Conservation (phyloP, 176 grass and related monocot species). For the Oryza glaberrima region DNA sequence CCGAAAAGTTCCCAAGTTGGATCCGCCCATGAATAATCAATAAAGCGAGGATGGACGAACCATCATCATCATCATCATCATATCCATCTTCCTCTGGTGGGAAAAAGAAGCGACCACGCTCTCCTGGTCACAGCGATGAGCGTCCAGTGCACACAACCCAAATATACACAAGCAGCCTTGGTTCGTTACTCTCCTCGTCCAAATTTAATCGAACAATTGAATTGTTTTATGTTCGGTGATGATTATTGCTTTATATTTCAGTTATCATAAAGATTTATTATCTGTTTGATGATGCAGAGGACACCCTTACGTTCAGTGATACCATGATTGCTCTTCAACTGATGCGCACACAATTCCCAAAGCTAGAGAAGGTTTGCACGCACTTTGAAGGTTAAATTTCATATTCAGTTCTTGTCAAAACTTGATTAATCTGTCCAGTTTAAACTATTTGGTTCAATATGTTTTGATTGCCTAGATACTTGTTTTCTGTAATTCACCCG, state of each 20-base stretch:
- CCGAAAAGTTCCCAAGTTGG: too few relatives aligned
- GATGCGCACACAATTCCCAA: conserved; percentile 85
- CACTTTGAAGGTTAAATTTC: neutral
- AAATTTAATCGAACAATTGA: neutral
- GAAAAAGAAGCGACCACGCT: conserved; percentile 37
- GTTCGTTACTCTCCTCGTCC: conserved; percentile 4
- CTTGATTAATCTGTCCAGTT: neutral
- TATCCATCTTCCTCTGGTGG: conserved; percentile 27
- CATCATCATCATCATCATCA: conserved; percentile 10
- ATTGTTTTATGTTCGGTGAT: neutral
- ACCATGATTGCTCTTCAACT: conserved; percentile 85
- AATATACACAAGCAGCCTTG: conserved; percentile 43
- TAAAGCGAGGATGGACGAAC: conserved; percentile 34
- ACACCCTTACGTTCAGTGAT: conserved; percentile 75
- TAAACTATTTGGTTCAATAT: neutral
- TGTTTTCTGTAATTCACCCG: neutral
- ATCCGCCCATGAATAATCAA: neutral
- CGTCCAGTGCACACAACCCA: neutral
- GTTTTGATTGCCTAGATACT: neutral
- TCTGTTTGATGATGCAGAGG: conserved; percentile 61
- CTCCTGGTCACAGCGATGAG: neutral
- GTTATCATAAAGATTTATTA: neutral
- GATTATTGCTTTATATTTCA: neutral
- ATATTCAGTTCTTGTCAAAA: conserved; percentile 2
- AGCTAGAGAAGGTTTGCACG: conserved; percentile 61